Conservation (phyloP, 768 basidiomycete genomes). For the Podaxis pistillaris region DNA sequence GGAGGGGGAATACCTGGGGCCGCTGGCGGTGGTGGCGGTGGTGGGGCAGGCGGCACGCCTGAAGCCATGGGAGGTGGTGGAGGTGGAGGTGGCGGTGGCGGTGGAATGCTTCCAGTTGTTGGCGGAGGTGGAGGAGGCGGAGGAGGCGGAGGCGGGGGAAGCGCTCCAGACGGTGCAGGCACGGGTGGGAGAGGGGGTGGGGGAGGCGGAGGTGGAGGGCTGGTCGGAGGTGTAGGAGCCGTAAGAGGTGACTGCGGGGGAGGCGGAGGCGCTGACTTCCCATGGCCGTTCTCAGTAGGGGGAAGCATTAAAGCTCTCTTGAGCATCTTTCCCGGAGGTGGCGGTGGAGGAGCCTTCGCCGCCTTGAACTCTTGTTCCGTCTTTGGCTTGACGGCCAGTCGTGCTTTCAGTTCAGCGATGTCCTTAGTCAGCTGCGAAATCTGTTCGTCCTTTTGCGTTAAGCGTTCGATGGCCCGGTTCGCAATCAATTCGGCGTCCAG, state of each 20-base stretch:
- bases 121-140: conserved; percentile 21
- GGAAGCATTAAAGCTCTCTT: neutral
- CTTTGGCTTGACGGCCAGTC: conserved; percentile 50
- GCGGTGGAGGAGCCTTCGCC: conserved; percentile 62
- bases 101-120: conserved; percentile 20
- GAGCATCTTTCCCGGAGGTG: conserved; percentile 34
- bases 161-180: conserved; percentile 23
- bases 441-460: conserved; percentile 68
- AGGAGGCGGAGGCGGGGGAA: conserved; percentile 27
- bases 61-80: conserved; percentile 36
- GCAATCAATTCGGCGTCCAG: conserved; percentile 71
- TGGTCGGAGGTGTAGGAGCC: conserved; percentile 8
- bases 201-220: conserved; percentile 1
- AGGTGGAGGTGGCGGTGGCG: conserved; percentile 16
- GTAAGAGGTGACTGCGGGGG: conserved; percentile 22
- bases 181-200: conserved; percentile 17
- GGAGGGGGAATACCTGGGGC: conserved; percentile 18
- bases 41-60: conserved; percentile 25
- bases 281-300: neutral
- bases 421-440: conserved; percentile 51
- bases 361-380: conserved; percentile 74
- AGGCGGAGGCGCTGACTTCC: neutral
- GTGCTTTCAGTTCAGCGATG: conserved; percentile 48
- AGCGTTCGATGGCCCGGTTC: conserved; percentile 63
- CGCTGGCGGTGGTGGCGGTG: conserved; percentile 36